These are phyloP conservation scores for Sarocladium brachiariae DNA, from an alignment of 2,329 filamentous ascomycete species.

Conservation along the genomic window DNA sequence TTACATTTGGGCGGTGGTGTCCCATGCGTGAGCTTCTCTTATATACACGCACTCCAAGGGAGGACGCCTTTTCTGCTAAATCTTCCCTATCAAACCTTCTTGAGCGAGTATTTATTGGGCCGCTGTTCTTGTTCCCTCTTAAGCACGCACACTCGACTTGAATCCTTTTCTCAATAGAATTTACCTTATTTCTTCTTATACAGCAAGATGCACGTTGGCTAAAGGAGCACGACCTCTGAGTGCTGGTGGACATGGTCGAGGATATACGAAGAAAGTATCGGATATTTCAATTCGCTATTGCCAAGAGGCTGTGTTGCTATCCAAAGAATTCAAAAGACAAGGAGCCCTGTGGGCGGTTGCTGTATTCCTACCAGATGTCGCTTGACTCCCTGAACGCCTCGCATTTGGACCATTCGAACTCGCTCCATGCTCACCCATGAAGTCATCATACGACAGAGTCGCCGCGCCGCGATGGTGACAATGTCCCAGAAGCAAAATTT, in stretches of 20 bases:
- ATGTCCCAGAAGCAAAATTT: background rate
- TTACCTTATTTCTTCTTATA: background rate
- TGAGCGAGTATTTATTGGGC: slow-evolving; percentile 5
- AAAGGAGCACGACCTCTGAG: background rate
- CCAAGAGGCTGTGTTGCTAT: background rate
- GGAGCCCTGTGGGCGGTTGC: background rate
- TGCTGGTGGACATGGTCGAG: no score
- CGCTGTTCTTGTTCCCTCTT: background rate
- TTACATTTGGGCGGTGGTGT: no score
- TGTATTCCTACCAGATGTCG: background rate
- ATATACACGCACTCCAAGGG: background rate
- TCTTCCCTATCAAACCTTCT: background rate
- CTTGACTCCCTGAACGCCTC: background rate
- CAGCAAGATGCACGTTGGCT: background rate
- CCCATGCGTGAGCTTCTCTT: background rate
- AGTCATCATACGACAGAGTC: slow-evolving; percentile 28
- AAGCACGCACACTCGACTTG: background rate
- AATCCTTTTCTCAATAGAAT: background rate
- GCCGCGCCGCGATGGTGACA: slow-evolving; percentile 12
- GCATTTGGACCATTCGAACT: slow-evolving; percentile 2
- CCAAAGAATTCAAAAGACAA: background rate
- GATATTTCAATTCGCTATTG: background rate
- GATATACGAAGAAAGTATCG: no score
- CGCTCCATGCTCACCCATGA: background rate
- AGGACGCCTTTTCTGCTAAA: background rate